A percentile compares a stretch with the other conserved stretches of the same genome.
Conservation (phyloP, 2,329 filamentous ascomycete species). For the Sporothrix curviconia region DNA sequence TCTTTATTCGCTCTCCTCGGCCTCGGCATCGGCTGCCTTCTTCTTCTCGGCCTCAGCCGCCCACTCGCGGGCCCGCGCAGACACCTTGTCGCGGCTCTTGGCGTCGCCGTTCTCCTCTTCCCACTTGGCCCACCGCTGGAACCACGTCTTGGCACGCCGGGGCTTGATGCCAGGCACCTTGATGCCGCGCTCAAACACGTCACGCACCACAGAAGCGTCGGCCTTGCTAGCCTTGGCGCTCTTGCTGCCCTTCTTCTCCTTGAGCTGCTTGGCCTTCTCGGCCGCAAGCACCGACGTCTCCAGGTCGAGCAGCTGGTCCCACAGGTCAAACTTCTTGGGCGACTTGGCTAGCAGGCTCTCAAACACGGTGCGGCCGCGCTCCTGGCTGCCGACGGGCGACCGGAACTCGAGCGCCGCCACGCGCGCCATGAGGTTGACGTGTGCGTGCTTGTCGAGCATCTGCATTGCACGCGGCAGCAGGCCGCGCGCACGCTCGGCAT, state of each 20-base stretch:
- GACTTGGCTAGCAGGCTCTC: conserved; percentile 78
- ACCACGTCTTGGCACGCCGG: conserved; percentile 77
- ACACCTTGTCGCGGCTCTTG: conserved; percentile 64
- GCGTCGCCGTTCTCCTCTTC: conserved; percentile 67
- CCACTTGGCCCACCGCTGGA: conserved; percentile 86
- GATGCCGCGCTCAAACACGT: conserved; percentile 75
- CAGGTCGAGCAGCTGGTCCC: conserved; percentile 85
- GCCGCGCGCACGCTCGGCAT: conserved; percentile 67
- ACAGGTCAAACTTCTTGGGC: conserved; percentile 85
- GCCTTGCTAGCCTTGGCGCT: conserved; percentile 42
- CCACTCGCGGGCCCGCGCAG: conserved; percentile 64
- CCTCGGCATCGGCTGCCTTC: conserved; percentile 25
- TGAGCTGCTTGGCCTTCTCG: conserved; percentile 34
- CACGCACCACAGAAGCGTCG: conserved; percentile 53
- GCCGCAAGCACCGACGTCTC: conserved; percentile 60
- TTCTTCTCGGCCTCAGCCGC: conserved; percentile 45
- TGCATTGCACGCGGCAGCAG: conserved; percentile 80
- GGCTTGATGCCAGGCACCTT: conserved; percentile 67
- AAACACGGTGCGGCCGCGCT: conserved; percentile 91
- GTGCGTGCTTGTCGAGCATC: conserved; percentile 61
- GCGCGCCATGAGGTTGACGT: conserved; percentile 71
- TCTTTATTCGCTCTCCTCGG: conserved; percentile 20
- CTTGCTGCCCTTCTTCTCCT: conserved; percentile 6
- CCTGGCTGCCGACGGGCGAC: conserved; percentile 71
- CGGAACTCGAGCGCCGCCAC: conserved; percentile 92